phyloP scores from a whole-genome alignment of 31 red algal species.

The Endocladia muricata region DNA sequence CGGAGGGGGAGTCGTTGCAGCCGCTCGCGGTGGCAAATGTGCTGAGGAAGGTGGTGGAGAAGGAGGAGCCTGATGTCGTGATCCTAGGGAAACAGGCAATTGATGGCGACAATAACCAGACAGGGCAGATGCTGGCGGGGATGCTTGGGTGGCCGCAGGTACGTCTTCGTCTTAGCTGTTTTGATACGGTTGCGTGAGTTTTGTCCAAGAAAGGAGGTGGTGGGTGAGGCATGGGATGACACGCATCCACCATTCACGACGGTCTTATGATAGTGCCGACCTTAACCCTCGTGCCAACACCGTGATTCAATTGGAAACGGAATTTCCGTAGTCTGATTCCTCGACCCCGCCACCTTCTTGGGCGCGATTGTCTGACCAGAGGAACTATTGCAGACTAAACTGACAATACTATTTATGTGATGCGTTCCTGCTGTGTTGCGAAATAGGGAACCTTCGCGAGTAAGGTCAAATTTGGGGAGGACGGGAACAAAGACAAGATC shows the following conservation, averaged over 20 bases:
- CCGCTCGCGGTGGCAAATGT: slow-evolving; percentile 69
- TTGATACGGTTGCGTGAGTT: no score
- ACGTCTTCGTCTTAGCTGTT: no score
- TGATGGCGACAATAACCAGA: slow-evolving; percentile 98
- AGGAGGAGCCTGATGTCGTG: slow-evolving; percentile 63
- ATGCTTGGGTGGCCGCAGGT: slow-evolving; percentile 96
- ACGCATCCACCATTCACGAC: slow-evolving; percentile 63
- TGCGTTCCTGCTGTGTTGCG: no score
- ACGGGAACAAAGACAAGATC: slow-evolving; percentile 8
- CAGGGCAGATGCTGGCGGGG: slow-evolving; percentile 92
- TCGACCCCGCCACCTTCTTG: not conserved
- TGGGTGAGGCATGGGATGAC: slow-evolving; percentile 26
- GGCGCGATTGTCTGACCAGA: not conserved
- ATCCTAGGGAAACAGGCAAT: slow-evolving; percentile 96
- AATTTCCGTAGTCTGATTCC: slow-evolving; percentile 36
- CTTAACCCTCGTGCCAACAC: slow-evolving; percentile 73
- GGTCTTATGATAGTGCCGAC: slow-evolving; percentile 82
- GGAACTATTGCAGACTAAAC: no score
- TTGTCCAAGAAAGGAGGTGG: no score
- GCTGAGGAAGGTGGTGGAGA: slow-evolving; percentile 45
- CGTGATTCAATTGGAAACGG: slow-evolving; percentile 68
- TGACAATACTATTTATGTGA: not conserved
- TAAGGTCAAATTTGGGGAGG: slow-evolving; percentile 48
- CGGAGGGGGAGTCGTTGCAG: slow-evolving; percentile 36
- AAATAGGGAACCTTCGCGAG: slow-evolving; percentile 91